Percentiles rank a stretch among this genome's conserved stretches.
Conservation (phyloP, 83 land plant species). For the Diphasiastrum complanatum region DNA sequence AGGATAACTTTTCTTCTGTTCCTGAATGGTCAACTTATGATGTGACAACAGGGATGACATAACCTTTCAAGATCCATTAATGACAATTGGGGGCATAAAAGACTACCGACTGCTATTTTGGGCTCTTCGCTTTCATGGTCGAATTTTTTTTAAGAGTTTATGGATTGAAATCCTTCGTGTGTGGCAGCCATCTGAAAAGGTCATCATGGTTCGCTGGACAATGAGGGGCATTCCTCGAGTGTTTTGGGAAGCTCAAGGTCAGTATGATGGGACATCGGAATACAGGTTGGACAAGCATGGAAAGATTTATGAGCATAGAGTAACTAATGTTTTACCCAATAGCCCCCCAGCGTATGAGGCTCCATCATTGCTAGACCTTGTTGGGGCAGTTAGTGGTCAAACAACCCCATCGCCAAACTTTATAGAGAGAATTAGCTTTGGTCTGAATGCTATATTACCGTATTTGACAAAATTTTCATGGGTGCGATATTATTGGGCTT, state of each 20-base stretch:
- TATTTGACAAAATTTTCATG: no score
- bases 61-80: constrained; percentile 28
- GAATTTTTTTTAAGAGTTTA: constrained; percentile 31
- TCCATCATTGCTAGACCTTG: constrained; percentile 22
- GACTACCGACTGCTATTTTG: constrained; percentile 34
- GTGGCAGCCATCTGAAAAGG: constrained; percentile 34
- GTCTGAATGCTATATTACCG: no score
- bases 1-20: no score
- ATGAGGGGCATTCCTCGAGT: constrained; percentile 31
- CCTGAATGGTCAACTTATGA: no score
- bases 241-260: constrained; percentile 35
- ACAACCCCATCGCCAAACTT: constrained; percentile 25
- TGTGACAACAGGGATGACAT: constrained; percentile 38
- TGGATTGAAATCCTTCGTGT: constrained; percentile 31
- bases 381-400: constrained; percentile 20
- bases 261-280: constrained; percentile 31
- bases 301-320: constrained; percentile 29
- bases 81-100: constrained; percentile 18
- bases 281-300: constrained; percentile 36
- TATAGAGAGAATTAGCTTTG: background rate
- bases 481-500: no score
- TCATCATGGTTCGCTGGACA: constrained; percentile 36
- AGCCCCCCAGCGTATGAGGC: constrained; percentile 20
- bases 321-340: constrained; percentile 25
- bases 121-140: constrained; percentile 34